Percentiles rank a stretch among this genome's conserved stretches.
phyloP scores from a whole-genome alignment of 164 flowering plant genomes.

The Magnolia changhungtana region DNA sequence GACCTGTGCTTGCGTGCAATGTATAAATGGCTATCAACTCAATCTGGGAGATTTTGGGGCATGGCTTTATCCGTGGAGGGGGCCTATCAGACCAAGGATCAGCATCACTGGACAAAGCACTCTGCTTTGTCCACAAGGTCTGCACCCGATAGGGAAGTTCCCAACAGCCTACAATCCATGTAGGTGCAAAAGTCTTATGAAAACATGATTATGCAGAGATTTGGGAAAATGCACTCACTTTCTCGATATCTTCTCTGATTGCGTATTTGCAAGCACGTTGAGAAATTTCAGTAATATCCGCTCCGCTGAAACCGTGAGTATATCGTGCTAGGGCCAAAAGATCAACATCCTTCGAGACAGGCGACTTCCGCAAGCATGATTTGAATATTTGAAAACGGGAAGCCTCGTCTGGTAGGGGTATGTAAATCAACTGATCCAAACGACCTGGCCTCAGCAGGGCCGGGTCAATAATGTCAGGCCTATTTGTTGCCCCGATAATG shows the following conservation, averaged over 20 bases:
- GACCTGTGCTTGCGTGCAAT: too few species aligned
- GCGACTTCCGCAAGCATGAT: slow-evolving; percentile 60
- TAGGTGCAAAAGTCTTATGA: too few species aligned
- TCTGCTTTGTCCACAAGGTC: too few species aligned
- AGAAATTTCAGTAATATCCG: slow-evolving; percentile 66
- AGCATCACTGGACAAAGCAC: too few species aligned
- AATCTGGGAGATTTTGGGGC: too few species aligned
- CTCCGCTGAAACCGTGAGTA: slow-evolving; percentile 67
- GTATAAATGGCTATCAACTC: too few species aligned
- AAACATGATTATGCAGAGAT: too few species aligned
- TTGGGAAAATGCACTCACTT: slow-evolving; percentile 27
- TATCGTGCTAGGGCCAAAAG: slow-evolving; percentile 44
- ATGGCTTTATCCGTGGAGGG: too few species aligned
- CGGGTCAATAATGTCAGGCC: slow-evolving; percentile 69
- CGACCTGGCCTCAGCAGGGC: slow-evolving; percentile 75
- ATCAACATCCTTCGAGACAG: slow-evolving; percentile 50
- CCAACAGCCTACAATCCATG: too few species aligned
- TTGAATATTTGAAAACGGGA: slow-evolving; percentile 62
- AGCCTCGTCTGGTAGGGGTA: slow-evolving; percentile 67
- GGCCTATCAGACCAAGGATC: too few species aligned
- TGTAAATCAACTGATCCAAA: slow-evolving; percentile 61
- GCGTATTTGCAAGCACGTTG: slow-evolving; percentile 75
- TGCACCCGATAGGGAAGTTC: too few species aligned
- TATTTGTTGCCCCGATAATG: slow-evolving; percentile 67
- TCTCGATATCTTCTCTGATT: slow-evolving; percentile 62